Conservation (phyloP, 2,329 filamentous ascomycete species). For the Gnomoniopsis sp. region DNA sequence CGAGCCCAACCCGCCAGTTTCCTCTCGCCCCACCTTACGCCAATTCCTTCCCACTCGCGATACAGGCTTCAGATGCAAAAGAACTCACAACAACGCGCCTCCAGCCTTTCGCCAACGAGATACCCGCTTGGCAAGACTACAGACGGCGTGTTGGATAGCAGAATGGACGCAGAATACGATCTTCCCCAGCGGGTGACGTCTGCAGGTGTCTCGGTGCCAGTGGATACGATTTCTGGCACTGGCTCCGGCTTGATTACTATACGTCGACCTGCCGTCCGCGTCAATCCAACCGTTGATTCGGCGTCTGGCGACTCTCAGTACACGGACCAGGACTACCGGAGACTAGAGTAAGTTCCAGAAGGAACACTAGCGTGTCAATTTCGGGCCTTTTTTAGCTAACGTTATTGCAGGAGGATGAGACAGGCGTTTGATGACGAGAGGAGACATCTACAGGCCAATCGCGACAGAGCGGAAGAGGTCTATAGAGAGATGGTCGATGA, state of each 20-base stretch:
- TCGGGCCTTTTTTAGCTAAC: not conserved
- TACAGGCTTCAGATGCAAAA: slow-evolving; percentile 22
- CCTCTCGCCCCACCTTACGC: slow-evolving; percentile 24
- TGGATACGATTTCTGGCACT: slow-evolving; percentile 16
- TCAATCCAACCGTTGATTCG: slow-evolving; percentile 3
- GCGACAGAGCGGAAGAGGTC: slow-evolving; percentile 51
- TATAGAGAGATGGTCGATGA: slow-evolving; percentile 29
- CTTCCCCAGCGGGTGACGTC: not conserved
- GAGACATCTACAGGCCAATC: slow-evolving; percentile 50
- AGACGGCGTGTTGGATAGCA: slow-evolving; percentile 2
- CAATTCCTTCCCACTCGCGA: slow-evolving; percentile 22
- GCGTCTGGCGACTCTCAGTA: slow-evolving; percentile 1
- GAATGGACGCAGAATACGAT: slow-evolving; percentile 13
- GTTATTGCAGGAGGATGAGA: slow-evolving; percentile 29
- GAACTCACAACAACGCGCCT: slow-evolving; percentile 25
- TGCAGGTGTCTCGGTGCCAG: slow-evolving; percentile 11
- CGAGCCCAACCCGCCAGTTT: slow-evolving; percentile 21
- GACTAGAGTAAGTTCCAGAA: slow-evolving; percentile 12
- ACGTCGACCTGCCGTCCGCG: slow-evolving; percentile 13
- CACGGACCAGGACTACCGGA: slow-evolving; percentile 1
- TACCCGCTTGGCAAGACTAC: slow-evolving; percentile 7
- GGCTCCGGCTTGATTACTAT: slow-evolving; percentile 15
- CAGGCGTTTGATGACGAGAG: slow-evolving; percentile 54
- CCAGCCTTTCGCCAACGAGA: slow-evolving; percentile 30
- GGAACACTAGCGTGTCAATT: not conserved